phyloP scores from a whole-genome alignment of 2,329 filamentous ascomycete species.

The Colletotrichum sp. region DNA sequence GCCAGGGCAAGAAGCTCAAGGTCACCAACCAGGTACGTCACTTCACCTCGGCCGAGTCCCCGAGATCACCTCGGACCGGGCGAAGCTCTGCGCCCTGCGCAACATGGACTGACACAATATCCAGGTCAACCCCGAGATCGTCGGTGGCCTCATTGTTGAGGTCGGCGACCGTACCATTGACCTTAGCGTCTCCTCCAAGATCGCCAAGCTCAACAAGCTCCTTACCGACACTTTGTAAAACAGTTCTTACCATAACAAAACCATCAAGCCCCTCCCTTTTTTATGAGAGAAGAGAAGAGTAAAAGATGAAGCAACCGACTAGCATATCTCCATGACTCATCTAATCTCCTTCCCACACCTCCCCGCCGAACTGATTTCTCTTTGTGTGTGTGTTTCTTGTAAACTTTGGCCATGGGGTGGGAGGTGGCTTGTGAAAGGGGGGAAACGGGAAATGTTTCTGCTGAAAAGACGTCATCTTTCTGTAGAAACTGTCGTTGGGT shows the following conservation, averaged over 20 bases:
- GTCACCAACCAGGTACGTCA: constrained; percentile 79
- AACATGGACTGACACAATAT: neutral
- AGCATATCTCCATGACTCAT: neutral
- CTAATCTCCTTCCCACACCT: constrained; percentile 3
- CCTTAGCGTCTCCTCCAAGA: constrained; percentile 91
- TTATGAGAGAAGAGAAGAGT: neutral
- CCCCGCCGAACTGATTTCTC: neutral
- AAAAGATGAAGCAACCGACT: constrained; percentile 6
- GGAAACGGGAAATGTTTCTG: neutral
- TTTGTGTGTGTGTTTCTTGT: constrained; percentile 16
- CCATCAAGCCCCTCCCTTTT: neutral
- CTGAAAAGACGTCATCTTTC: neutral
- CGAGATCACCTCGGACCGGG: neutral
- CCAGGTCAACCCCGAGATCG: constrained; percentile 91
- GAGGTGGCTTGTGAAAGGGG: neutral
- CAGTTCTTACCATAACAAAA: constrained; percentile 1
- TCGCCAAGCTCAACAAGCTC: constrained; percentile 99
- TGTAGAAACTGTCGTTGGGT: neutral
- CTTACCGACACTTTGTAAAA: constrained; percentile 95
- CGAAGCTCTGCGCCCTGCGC: neutral
- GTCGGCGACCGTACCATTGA: constrained; percentile 98
- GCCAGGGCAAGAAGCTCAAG: constrained; percentile 97
- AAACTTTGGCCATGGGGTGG: constrained; percentile 2
- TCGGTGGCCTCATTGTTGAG: constrained; percentile 93
- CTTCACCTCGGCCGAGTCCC: neutral